A percentile compares a stretch with the other conserved stretches of the same genome.
phyloP scores from a whole-genome alignment of 2,329 filamentous ascomycete species.

The Ophiostoma sp. region DNA sequence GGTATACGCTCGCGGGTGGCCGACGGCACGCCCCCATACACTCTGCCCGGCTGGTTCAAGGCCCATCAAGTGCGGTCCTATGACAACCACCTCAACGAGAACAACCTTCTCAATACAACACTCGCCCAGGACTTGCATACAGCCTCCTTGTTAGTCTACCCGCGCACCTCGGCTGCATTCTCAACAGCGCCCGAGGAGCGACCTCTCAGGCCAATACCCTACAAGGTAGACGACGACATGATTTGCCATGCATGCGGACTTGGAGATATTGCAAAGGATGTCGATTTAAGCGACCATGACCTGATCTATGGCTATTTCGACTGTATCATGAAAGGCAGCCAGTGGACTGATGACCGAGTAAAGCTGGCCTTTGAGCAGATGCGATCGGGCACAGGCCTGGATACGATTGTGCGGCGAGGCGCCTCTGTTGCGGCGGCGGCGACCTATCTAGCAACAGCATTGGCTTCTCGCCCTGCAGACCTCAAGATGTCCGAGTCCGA shows the following conservation, averaged over 20 bases:
- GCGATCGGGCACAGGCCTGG: conserved; percentile 13
- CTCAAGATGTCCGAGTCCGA: background rate
- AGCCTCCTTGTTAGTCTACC: background rate
- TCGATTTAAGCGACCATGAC: background rate
- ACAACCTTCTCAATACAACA: background rate
- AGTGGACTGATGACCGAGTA: conserved; percentile 25
- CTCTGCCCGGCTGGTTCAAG: conserved; percentile 55
- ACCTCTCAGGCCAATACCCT: background rate
- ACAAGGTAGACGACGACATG: background rate
- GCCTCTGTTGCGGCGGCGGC: conserved; percentile 22
- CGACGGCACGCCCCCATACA: conserved; percentile 41
- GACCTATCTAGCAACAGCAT: conserved; percentile 17
- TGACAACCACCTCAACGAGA: background rate
- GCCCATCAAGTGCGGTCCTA: conserved; percentile 44
- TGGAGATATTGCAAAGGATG: no score
- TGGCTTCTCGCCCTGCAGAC: conserved; percentile 10
- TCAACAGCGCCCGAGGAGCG: background rate
- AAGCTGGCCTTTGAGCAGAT: conserved; percentile 15
- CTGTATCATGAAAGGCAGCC: conserved; percentile 20
- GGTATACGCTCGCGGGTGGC: conserved; percentile 6
- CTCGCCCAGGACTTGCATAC: background rate
- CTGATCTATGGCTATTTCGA: conserved; percentile 19
- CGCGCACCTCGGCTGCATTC: background rate
- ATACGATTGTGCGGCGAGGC: conserved; percentile 20
- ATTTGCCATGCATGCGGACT: background rate